Base-by-base conservation (phyloP, 768 basidiomycete genomes). In the Rhizopogon vesiculosus region DNA sequence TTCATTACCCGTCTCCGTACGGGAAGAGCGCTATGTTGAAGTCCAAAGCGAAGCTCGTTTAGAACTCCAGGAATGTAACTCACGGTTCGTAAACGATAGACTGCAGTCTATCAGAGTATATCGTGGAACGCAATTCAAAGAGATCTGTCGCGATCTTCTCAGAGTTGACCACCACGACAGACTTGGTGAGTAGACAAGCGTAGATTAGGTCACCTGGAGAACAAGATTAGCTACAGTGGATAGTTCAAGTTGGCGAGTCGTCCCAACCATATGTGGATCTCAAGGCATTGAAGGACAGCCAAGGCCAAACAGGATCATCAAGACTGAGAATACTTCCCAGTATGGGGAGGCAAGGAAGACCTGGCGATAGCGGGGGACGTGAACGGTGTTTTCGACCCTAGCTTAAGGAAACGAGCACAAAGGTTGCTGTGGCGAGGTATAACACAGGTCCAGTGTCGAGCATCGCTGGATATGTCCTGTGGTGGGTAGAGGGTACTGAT, bases 61-160 rank as follows among this genome's bases (percentile, higher is more conserved):
- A 29, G 13, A 13, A n/a, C 4, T 16, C 45, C 22, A 25, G 45
- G 7, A 46, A 15, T 16, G 22, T 12, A 13, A 46, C 45, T 16
- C 45, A 46, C 45, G 4, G 1, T 28, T 46, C 8, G 9, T 28
- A 3, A 18, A 46, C 45, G 4, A 16, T 13, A 7, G 25, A 18
- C 6, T 28, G 25, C 0, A 69, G 70, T 15, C 74, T 63, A 57
- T 72, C 74, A 8, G 75, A 72, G 58, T 74, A 74, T 45, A 67
- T 69, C 31, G 66, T 61, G 12, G 74, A 73, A 6, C 71, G 65
- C 52, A 68, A 70, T 22, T 75, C 72, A 15, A 76, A 62, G 12
- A 76, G 57, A 13, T 75, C 74, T 4, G 55, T 60, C 1, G 68
- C 63, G 3, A 66, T 66, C 28, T 69, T 60, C 35, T 61, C 50